phyloP scores from a whole-genome alignment of 2,329 filamentous ascomycete genomes.

The Dactylellina cionopaga region DNA sequence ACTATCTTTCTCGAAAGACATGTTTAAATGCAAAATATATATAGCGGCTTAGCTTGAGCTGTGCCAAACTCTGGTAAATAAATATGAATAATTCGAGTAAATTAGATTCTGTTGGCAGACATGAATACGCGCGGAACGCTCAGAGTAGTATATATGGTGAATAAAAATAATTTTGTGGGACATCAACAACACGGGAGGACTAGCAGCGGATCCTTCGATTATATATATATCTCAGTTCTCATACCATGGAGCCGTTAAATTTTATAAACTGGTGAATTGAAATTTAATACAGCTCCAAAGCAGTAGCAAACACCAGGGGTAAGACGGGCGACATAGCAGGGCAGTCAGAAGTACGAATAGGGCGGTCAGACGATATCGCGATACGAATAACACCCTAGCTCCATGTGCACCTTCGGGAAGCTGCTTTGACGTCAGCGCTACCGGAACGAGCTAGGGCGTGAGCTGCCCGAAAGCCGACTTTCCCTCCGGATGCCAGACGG shows the following conservation, averaged over 20 bases:
- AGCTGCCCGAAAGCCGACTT: constrained; percentile 20
- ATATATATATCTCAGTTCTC: too few relatives aligned
- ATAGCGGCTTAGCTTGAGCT: too few relatives aligned
- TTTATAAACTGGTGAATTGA: too few relatives aligned
- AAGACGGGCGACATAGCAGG: not conserved
- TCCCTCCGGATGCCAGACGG: constrained; percentile 21
- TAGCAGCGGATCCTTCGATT: constrained; percentile 23
- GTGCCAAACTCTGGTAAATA: too few relatives aligned
- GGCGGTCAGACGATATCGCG: constrained; percentile 49
- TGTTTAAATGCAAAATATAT: not conserved
- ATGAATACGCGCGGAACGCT: too few relatives aligned
- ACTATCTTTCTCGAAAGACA: constrained; percentile 44
- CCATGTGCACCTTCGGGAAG: constrained; percentile 8
- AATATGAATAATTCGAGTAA: too few relatives aligned
- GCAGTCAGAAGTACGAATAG: not conserved
- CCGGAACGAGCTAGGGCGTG: constrained; percentile 10
- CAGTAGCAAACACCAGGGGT: constrained; percentile 8
- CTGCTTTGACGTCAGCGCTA: constrained; percentile 30
- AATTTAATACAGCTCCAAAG: constrained; percentile 17
- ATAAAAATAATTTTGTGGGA: too few relatives aligned
- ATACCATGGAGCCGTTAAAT: not conserved
- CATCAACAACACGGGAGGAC: too few relatives aligned
- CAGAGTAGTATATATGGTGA: too few relatives aligned
- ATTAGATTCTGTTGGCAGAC: too few relatives aligned
- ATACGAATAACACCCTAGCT: constrained; percentile 19